Conservation (phyloP, 2,329 filamentous ascomycete species). For the Huntiella abstrusa region DNA sequence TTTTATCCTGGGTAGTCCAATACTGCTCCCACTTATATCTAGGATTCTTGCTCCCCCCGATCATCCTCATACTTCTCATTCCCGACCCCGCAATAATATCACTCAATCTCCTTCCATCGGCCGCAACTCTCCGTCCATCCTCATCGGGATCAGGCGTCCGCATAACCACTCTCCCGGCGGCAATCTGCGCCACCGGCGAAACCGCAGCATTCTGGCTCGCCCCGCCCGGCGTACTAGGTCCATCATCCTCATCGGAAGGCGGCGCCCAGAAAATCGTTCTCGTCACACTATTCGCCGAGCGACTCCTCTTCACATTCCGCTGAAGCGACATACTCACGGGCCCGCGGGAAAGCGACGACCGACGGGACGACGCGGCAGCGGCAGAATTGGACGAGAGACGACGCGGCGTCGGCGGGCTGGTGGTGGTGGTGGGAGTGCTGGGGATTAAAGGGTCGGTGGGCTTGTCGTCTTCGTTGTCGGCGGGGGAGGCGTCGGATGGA, state of each 20-base stretch:
- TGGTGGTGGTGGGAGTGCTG: not conserved
- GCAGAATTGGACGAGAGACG: not conserved
- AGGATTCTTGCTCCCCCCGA: conserved; percentile 75
- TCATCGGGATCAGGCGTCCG: conserved; percentile 21
- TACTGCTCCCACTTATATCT: conserved; percentile 74
- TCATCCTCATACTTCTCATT: conserved; percentile 68
- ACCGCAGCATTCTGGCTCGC: not conserved
- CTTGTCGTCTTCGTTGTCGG: not conserved
- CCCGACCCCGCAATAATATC: conserved; percentile 46
- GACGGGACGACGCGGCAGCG: not conserved
- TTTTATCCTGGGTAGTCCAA: conserved; percentile 55
- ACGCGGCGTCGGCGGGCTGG: not conserved
- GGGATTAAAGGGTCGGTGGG: not conserved
- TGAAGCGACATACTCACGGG: not conserved
- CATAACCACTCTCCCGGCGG: conserved; percentile 8
- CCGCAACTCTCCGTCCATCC: conserved; percentile 24
- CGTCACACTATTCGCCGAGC: conserved; percentile 18
- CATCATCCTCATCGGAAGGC: conserved; percentile 12
- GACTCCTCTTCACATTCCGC: conserved; percentile 19
- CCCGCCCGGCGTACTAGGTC: not conserved
- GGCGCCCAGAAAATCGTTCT: conserved; percentile 10
- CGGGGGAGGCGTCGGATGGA: not conserved
- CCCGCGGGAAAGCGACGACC: not conserved
- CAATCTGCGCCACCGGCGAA: conserved; percentile 7
- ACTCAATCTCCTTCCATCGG: conserved; percentile 39